Base-by-base conservation (phyloP, 257 asterid species). In the Fraxinus pennsylvanica region DNA sequence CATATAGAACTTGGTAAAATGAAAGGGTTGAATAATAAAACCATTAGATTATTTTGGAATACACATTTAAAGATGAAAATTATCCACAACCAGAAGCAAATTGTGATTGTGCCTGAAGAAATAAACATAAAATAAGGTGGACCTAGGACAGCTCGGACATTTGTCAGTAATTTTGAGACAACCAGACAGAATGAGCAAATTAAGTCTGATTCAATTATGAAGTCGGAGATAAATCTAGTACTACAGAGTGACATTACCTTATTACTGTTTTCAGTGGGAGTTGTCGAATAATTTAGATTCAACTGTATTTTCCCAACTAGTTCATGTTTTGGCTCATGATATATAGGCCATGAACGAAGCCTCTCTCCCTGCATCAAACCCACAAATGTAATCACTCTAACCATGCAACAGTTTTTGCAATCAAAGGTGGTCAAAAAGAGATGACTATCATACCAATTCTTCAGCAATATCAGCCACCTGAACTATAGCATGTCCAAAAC, bases 381-480 rank as follows among this genome's bases (percentile, higher is more conserved):
- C 74, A 84, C 38, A 5, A n/a, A 72, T 27, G 72, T 80, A 67
- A 76, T 72, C 76, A 74, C 65, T 13, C 25, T 39, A 32, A 33
- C 66, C 47, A 43, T 21, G 17, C 57, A 35, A 67, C 39, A 71
- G 57, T 33, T 65, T 32, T 61, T 41, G 39, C 45, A 65, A 71
- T 12, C 73, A 73, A 45, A 79, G 25, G 59, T 78, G 65, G 35
- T 6, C 22, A 75, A 80, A 25, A 47, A 29, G 76, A 63, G 32
- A 80, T 77, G 63, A 73, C 79, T 13, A 76, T 75, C 81, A 65
- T 90, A 93, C 98, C 90, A 90, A 86, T 78, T 95, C 98, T 68
- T 95, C 98, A 81, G 97, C 91, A 80, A 95, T 88, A 85, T 91
- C 94, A 22, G 97, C 97, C 81, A 93, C 92, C 82, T 93, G 99